Evolutionary conservation across 345 rosid genomes (phyloP).

Genomic region (Eucalyptus sp.): DNA sequence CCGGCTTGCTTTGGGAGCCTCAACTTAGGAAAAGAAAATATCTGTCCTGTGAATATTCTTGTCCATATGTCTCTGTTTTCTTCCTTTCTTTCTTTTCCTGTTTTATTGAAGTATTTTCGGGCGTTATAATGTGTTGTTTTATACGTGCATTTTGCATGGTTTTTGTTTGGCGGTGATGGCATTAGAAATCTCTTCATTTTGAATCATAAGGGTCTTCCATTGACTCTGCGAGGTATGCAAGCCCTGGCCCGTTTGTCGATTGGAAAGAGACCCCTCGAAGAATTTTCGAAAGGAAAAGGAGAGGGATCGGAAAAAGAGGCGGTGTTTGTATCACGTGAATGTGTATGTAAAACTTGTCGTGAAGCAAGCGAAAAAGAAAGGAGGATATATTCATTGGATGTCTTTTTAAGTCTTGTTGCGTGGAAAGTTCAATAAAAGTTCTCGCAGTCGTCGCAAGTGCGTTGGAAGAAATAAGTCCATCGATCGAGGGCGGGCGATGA

Average conservation of each 20-base stretch:
- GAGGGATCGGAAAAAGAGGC: neutral
- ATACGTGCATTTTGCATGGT: neutral
- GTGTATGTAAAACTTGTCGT: neutral
- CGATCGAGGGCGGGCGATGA: neutral
- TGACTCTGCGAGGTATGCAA: neutral
- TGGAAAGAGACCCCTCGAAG: neutral
- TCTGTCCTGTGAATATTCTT: neutral
- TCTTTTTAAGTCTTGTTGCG: neutral
- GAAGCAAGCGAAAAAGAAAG: neutral
- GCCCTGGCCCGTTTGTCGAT: neutral
- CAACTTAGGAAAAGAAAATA: neutral
- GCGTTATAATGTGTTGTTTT: neutral
- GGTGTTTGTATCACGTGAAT: neutral
- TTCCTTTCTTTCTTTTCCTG: neutral
- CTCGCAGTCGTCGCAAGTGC: neutral
- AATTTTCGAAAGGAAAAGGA: neutral
- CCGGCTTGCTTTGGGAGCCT: neutral
- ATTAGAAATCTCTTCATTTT: neutral
- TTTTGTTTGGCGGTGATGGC: neutral
- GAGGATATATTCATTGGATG: neutral
- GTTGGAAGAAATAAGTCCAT: neutral
- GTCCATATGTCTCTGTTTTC: neutral
- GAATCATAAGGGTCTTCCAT: neutral
- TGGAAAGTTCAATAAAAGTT: neutral
- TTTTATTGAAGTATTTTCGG: neutral